Evolutionary conservation across 768 basidiomycete species (phyloP).

Genomic region (Lepiota brunneoincarnata): DNA sequence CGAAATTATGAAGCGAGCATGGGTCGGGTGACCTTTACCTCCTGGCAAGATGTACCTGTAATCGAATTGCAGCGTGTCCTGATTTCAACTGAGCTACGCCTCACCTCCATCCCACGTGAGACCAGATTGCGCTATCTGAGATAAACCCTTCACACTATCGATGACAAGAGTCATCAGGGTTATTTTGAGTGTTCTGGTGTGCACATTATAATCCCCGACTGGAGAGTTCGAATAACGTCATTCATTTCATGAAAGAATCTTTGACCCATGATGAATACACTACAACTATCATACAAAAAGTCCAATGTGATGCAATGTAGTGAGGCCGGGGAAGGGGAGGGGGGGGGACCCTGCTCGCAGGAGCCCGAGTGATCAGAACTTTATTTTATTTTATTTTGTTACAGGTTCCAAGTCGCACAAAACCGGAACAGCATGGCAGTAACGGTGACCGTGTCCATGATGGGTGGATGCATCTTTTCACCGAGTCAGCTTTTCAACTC

Average conservation of each 20-base stretch:
- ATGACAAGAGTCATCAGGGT: slow-evolving; percentile 15
- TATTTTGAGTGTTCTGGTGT: slow-evolving; percentile 7
- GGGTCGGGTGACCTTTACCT: slow-evolving; percentile 37
- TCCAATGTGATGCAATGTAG: slow-evolving; percentile 9
- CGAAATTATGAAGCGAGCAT: slow-evolving; percentile 53
- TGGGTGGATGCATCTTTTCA: slow-evolving; percentile 76
- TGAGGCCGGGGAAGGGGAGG: neutral
- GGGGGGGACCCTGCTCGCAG: neutral
- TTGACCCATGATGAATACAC: slow-evolving; percentile 3
- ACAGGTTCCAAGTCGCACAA: slow-evolving; percentile 54
- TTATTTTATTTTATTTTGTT: slow-evolving; percentile 13
- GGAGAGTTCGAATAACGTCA: slow-evolving; percentile 7
- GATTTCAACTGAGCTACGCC: slow-evolving; percentile 32
- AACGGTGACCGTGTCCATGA: slow-evolving; percentile 87
- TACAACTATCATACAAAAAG: slow-evolving; percentile 11
- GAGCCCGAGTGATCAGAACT: slow-evolving; percentile 9
- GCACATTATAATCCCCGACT: slow-evolving; percentile 2
- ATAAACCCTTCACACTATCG: slow-evolving; percentile 25
- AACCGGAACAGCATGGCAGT: slow-evolving; percentile 86
- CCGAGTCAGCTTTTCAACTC: neutral
- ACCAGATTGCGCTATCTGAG: slow-evolving; percentile 22
- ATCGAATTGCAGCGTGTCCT: slow-evolving; percentile 37
- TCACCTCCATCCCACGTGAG: slow-evolving; percentile 34
- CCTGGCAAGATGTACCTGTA: slow-evolving; percentile 28
- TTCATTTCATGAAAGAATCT: slow-evolving; percentile 6